Percentiles rank a stretch among this genome's conserved stretches.
Conservation (phyloP, 345 rosid species). For the Populus deltoides region DNA sequence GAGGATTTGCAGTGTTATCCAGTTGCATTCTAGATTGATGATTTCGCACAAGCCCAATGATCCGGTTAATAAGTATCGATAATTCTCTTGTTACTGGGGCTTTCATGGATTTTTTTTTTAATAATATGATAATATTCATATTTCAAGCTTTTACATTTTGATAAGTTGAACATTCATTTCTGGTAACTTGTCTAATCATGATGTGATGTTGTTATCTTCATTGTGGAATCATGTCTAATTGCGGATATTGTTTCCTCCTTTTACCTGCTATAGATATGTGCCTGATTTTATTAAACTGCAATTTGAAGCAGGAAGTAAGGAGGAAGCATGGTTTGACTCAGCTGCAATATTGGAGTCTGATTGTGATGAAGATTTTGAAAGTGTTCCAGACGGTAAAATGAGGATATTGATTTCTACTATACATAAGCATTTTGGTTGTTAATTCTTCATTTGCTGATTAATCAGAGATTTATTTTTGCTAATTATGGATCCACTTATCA, state of each 20-base stretch:
- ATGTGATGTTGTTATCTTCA: not conserved
- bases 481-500: not conserved
- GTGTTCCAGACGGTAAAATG: slow-evolving; percentile 28
- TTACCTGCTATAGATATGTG: not conserved
- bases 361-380: slow-evolving; percentile 31
- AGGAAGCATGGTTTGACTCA: slow-evolving; percentile 38
- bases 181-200: not conserved
- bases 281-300: slow-evolving; percentile 11
- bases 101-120: not conserved
- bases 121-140: not conserved
- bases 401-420: not conserved
- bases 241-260: not conserved
- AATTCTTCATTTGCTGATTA: not conserved
- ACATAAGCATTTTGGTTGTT: not conserved
- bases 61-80: too few relatives aligned
- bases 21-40: not conserved
- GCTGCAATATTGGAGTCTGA: slow-evolving; percentile 27
- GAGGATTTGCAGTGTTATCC: not conserved
- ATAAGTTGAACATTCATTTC: not conserved
- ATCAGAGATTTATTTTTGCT: not conserved
- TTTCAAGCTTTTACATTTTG: not conserved
- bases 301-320: slow-evolving; percentile 22
- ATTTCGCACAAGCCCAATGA: too few relatives aligned
- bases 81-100: too few relatives aligned
- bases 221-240: not conserved